Conservation (phyloP, 208 protist genomes). For the Leishmania amazonensis region DNA sequence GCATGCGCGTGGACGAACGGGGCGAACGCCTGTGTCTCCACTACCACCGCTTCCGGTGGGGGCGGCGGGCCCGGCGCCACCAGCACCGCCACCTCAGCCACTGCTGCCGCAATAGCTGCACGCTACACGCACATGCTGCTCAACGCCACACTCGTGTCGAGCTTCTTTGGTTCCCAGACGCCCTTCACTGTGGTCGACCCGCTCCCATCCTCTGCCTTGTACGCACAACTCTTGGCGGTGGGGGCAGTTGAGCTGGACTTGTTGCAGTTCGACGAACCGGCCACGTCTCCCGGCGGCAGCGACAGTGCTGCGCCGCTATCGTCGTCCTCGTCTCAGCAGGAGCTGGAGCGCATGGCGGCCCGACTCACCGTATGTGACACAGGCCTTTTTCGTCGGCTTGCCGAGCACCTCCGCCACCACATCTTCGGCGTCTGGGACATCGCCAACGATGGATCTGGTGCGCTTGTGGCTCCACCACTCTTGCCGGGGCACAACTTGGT, state of each 20-base stretch:
- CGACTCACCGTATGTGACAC: conserved; percentile 19
- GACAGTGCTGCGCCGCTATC: neutral
- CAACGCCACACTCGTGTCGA: conserved; percentile 44
- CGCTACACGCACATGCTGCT: conserved; percentile 42
- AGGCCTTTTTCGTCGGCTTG: conserved; percentile 28
- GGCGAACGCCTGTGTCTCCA: neutral
- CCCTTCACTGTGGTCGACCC: conserved; percentile 62
- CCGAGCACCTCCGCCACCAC: conserved; percentile 18
- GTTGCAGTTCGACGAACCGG: neutral
- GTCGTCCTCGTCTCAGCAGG: conserved; percentile 26
- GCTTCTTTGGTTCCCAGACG: conserved; percentile 74
- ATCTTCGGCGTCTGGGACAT: conserved; percentile 23
- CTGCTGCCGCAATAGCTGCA: conserved; percentile 2
- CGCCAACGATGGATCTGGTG: neutral
- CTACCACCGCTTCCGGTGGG: neutral
- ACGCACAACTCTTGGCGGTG: conserved; percentile 66
- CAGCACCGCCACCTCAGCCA: conserved; percentile 1
- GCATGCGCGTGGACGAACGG: neutral
- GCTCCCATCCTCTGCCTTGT: conserved; percentile 54
- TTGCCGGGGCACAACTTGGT: neutral
- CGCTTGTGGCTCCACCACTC: neutral
- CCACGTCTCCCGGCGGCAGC: neutral
- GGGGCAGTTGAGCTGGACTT: conserved; percentile 59
- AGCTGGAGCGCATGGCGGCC: conserved; percentile 20
- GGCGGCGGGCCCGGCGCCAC: neutral